Percentiles rank a stretch among this genome's conserved stretches.
Conservation (phyloP, 305 asterid species). For the Fraxinus ornus region DNA sequence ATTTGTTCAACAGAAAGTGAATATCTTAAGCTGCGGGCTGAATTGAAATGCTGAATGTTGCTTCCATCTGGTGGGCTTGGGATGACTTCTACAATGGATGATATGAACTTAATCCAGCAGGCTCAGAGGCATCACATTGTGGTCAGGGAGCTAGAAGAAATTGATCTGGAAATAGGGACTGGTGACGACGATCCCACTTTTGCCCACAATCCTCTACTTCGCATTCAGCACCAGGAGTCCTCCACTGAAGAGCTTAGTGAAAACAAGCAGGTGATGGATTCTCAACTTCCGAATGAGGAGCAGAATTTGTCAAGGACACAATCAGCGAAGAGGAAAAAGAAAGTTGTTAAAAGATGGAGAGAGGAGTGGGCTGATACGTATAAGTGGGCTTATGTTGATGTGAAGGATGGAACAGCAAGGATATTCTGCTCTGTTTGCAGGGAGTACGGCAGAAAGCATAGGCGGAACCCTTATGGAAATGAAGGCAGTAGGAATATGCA, state of each 20-base stretch:
- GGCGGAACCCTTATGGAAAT: conserved; percentile 96
- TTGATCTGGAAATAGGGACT: conserved; percentile 86
- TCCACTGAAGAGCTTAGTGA: conserved; percentile 74
- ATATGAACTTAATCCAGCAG: conserved; percentile 89
- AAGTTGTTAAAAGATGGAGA: conserved; percentile 98
- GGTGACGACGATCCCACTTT: conserved; percentile 91
- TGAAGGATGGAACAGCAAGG: conserved; percentile 92
- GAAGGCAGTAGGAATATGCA: conserved; percentile 99
- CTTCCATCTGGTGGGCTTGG: conserved; percentile 73
- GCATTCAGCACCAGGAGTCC: conserved; percentile 69
- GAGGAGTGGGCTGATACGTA: conserved; percentile 99
- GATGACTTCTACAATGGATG: conserved; percentile 93
- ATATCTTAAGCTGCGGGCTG: conserved; percentile 25
- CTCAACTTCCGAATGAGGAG: conserved; percentile 66
- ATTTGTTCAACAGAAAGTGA: conserved; percentile 27
- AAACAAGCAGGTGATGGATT: conserved; percentile 61
- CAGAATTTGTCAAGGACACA: conserved; percentile 67
- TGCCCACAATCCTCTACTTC: conserved; percentile 62
- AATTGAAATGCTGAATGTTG: conserved; percentile 89
- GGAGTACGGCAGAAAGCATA: conserved; percentile 97
- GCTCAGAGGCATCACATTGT: conserved; percentile 91
- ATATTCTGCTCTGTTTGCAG: conserved; percentile 97
- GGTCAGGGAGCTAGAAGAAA: conserved; percentile 82
- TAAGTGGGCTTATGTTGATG: conserved; percentile 98
- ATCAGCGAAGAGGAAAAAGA: conserved; percentile 83